Evolutionary conservation across 2,329 filamentous ascomycete species (phyloP).

Genomic region (Coniochaeta prunicola): DNA sequence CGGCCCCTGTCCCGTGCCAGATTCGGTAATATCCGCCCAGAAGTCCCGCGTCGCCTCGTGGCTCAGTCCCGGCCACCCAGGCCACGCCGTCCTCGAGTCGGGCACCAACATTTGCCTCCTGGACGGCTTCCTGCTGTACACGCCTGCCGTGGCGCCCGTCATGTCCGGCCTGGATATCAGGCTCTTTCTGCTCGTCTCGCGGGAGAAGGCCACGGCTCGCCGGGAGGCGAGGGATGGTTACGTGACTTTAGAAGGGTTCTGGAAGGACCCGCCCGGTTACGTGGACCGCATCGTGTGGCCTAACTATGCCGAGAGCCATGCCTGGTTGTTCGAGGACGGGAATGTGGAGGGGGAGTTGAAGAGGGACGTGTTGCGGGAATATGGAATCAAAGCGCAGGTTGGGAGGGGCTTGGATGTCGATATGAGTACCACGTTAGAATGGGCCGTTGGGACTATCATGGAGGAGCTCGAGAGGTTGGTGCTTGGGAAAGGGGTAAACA

Average conservation of each 20-base stretch:
- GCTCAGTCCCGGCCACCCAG: conserved; percentile 34
- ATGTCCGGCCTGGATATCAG: conserved; percentile 62
- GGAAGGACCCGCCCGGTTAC: conserved; percentile 90
- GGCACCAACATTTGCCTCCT: conserved; percentile 55
- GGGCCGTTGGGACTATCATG: conserved; percentile 61
- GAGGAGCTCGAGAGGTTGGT: conserved; percentile 27
- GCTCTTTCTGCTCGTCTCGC: conserved; percentile 69
- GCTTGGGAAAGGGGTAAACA: conserved; percentile 4
- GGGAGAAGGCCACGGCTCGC: conserved; percentile 54
- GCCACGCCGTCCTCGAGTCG: conserved; percentile 26
- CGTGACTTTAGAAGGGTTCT: conserved; percentile 82
- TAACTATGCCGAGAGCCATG: conserved; percentile 77
- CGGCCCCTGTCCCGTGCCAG: conserved; percentile 45
- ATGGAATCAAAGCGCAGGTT: conserved; percentile 41
- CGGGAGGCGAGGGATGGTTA: conserved; percentile 67
- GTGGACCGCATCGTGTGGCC: conserved; percentile 95
- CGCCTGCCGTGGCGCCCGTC: conserved; percentile 43
- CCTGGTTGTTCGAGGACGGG: conserved; percentile 67
- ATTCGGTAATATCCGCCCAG: conserved; percentile 35
- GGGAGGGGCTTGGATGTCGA: conserved; percentile 41
- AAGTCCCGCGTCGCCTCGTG: conserved; percentile 40
- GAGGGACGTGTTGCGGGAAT: conserved; percentile 25
- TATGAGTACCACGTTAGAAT: conserved; percentile 56
- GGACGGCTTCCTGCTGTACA: conserved; percentile 84
- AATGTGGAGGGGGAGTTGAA: conserved; percentile 56